These are phyloP conservation scores for Aureobasidium musti DNA, from an alignment of 2,329 filamentous ascomycete genomes.

Conservation along the genomic window DNA sequence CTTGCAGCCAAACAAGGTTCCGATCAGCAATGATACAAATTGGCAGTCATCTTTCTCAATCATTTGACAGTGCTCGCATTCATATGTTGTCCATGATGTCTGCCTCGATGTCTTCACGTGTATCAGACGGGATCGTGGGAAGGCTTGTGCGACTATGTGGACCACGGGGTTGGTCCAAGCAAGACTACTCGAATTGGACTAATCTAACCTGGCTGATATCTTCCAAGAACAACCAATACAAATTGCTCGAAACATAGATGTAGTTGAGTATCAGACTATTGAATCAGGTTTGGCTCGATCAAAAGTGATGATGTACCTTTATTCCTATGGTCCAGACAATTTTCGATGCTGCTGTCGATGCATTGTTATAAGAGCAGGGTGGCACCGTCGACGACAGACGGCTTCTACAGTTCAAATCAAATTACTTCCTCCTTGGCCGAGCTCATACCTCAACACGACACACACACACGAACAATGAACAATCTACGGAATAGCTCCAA, in stretches of 20 bases:
- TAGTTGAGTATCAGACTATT: too few relatives aligned
- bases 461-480: background rate
- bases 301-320: background rate
- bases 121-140: background rate
- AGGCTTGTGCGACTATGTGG: too few relatives aligned
- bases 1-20: background rate
- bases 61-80: background rate
- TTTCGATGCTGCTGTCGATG: background rate
- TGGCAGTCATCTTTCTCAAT: background rate
- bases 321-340: background rate
- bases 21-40: background rate
- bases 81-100: background rate
- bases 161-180: too few relatives aligned
- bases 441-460: background rate
- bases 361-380: background rate
- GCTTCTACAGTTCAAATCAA: background rate
- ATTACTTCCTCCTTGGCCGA: conserved; percentile 1
- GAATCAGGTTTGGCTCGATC: too few relatives aligned
- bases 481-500: conserved; percentile 8
- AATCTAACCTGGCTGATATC: too few relatives aligned
- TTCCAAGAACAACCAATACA: too few relatives aligned
- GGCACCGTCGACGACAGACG: background rate
- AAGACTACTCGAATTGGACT: too few relatives aligned
- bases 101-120: background rate
- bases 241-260: too few relatives aligned